phyloP scores from a whole-genome alignment of 768 basidiomycete genomes.

The Panellus pusillus region DNA sequence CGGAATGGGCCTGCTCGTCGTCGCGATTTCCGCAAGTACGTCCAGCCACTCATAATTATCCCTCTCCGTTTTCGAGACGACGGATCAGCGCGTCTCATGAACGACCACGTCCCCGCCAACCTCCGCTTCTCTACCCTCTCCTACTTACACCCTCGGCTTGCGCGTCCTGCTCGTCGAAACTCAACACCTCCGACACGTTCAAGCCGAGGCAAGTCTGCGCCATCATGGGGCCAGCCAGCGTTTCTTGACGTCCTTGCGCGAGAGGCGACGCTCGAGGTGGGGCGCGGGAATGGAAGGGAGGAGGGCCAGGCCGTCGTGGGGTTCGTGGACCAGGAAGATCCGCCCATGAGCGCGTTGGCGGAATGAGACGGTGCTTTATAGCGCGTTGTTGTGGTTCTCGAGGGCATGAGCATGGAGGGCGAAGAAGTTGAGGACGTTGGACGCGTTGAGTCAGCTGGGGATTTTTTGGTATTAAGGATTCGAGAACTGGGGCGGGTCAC shows the following conservation, averaged over 20 bases:
- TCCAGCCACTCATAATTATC: neutral
- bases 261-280: constrained; percentile 79
- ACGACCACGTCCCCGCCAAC: constrained; percentile 90
- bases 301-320: constrained; percentile 87
- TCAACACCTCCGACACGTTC: constrained; percentile 77
- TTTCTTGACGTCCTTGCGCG: constrained; percentile 96
- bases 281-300: constrained; percentile 80
- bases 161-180: constrained; percentile 57
- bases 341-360: constrained; percentile 93
- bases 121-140: constrained; percentile 86
- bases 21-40: constrained; percentile 63
- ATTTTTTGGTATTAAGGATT: constrained; percentile 86
- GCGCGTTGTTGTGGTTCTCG: constrained; percentile 85
- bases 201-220: constrained; percentile 91
- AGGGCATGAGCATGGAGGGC: constrained; percentile 92
- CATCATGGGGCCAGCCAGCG: constrained; percentile 95
- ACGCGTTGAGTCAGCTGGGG: constrained; percentile 95
- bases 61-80: constrained; percentile 70
- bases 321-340: constrained; percentile 98
- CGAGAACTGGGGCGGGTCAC: constrained; percentile 87
- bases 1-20: constrained; percentile 71
- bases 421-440: constrained; percentile 92
- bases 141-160: constrained; percentile 65
- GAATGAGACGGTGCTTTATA: constrained; percentile 95
- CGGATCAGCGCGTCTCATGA: constrained; percentile 83